Conservation (phyloP, 208 protist genomes). For the Crithidia expoeki region DNA sequence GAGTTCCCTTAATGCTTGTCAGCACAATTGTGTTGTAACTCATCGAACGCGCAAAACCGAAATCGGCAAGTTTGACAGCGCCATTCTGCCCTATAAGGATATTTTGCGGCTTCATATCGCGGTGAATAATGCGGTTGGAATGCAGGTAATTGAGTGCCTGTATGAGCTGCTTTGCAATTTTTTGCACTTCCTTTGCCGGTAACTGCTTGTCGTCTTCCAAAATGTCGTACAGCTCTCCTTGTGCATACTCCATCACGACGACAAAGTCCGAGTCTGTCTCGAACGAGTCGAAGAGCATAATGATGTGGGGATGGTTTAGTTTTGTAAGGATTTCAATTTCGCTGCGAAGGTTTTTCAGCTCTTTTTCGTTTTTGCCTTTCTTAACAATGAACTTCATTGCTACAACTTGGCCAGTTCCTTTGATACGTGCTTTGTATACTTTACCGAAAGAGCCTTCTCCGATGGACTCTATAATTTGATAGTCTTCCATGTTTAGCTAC, state of each 20-base stretch:
- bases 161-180: conserved; percentile 96
- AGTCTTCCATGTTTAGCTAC: conserved; percentile 82
- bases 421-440: conserved; percentile 96
- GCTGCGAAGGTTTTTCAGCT: conserved; percentile 90
- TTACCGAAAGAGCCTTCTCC: conserved; percentile 98
- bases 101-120: conserved; percentile 96
- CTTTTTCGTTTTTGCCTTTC: conserved; percentile 94
- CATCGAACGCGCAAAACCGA: conserved; percentile 97
- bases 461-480: conserved; percentile 94
- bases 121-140: conserved; percentile 97
- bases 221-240: conserved; percentile 96
- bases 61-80: conserved; percentile 97
- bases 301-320: conserved; percentile 97
- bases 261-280: conserved; percentile 96
- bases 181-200: conserved; percentile 89
- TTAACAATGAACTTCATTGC: conserved; percentile 99
- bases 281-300: conserved; percentile 96
- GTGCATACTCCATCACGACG: conserved; percentile 92
- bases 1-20: conserved; percentile 96
- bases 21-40: conserved; percentile 95
- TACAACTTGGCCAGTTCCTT: conserved; percentile 94
- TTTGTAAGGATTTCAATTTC: conserved; percentile 97
- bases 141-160: conserved; percentile 97
- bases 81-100: conserved; percentile 96
- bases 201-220: conserved; percentile 95